Conservation (phyloP, 345 rosid species). For the Syzygium jambos region DNA sequence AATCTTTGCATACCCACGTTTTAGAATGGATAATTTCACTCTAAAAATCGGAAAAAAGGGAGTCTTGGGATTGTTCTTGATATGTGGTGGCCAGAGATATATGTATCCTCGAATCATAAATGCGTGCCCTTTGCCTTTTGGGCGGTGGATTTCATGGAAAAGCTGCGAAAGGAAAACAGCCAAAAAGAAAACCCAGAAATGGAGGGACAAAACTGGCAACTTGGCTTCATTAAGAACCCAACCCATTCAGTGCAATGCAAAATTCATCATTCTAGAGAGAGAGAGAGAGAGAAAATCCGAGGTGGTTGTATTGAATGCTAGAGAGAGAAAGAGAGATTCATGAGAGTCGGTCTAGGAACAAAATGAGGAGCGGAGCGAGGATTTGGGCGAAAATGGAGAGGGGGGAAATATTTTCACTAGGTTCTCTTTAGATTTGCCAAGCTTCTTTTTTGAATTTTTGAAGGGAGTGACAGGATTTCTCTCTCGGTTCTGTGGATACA, state of each 20-base stretch:
- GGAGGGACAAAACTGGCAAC: not conserved
- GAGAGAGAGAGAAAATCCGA: conserved; percentile 4
- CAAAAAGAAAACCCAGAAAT: conserved; percentile 2
- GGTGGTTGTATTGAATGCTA: not conserved
- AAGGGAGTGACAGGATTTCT: not conserved
- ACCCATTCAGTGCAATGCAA: not conserved
- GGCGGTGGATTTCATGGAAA: conserved; percentile 7
- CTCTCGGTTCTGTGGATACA: not conserved
- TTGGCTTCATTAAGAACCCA: not conserved
- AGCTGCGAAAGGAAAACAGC: not conserved
- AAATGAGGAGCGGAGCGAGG: conserved; percentile 41
- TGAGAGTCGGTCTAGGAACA: conserved; percentile 22
- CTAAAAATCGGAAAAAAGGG: not conserved
- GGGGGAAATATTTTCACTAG: not conserved
- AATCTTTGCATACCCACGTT: not conserved
- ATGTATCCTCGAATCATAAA: not conserved
- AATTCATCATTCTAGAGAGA: not conserved
- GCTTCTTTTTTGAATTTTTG: not conserved
- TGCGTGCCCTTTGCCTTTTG: not conserved
- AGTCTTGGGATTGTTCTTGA: not conserved
- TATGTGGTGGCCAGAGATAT: not conserved
- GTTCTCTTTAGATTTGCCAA: not conserved
- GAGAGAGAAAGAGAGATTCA: conserved; percentile 5
- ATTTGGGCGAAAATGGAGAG: conserved; percentile 25
- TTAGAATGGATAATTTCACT: not conserved